Evolutionary conservation across 129 eudicot species (phyloP).

Genomic region (Escallonia herrerae): DNA sequence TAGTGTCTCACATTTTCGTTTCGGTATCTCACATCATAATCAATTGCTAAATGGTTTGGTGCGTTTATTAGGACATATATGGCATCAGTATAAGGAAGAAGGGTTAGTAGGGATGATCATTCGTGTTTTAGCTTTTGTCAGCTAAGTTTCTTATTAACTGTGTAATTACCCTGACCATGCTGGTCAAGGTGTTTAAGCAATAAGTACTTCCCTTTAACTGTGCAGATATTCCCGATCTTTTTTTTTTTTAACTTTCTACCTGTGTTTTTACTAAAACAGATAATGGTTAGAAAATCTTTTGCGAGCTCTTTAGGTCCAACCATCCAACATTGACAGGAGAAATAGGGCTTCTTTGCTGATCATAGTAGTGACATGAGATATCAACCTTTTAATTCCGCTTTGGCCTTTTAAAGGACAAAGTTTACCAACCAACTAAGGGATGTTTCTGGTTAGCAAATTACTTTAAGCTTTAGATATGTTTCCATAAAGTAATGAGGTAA

Average conservation of each 20-base stretch:
- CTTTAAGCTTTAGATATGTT: slow-evolving; percentile 17
- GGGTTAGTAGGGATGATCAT: slow-evolving; percentile 25
- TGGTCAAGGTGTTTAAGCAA: slow-evolving; percentile 15
- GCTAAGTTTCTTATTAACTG: slow-evolving; percentile 16
- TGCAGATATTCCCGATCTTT: not conserved
- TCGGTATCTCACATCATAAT: too few species aligned
- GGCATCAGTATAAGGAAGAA: too few species aligned
- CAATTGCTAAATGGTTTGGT: too few species aligned
- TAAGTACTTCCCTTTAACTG: not conserved
- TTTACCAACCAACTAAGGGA: slow-evolving; percentile 21
- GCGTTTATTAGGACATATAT: too few species aligned
- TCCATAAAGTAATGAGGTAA: slow-evolving; percentile 22
- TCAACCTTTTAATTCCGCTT: not conserved
- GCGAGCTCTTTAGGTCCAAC: slow-evolving; percentile 41
- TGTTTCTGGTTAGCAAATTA: not conserved
- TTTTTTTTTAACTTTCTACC: not conserved
- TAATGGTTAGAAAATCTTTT: slow-evolving; percentile 15
- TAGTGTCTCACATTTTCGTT: too few species aligned
- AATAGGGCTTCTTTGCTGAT: slow-evolving; percentile 11
- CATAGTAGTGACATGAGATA: slow-evolving; percentile 8
- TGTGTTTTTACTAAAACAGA: slow-evolving; percentile 8
- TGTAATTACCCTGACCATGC: slow-evolving; percentile 29
- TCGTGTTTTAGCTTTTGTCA: slow-evolving; percentile 25
- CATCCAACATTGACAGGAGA: slow-evolving; percentile 37
- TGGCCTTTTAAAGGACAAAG: slow-evolving; percentile 14